Base-by-base conservation (phyloP, 148 eudicot species). In the Hydrangea macrophylla region DNA sequence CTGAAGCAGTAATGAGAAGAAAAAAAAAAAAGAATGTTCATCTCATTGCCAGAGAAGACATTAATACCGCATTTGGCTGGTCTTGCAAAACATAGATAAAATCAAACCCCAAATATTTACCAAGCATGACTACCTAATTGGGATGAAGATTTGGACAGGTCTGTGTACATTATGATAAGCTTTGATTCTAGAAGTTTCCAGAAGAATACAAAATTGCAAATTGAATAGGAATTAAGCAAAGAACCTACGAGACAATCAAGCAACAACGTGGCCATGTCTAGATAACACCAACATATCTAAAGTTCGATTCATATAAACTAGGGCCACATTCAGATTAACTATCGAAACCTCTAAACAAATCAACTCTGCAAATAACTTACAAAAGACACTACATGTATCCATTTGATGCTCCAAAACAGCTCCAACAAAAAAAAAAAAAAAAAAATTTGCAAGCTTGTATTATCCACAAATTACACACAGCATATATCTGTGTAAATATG, bases 191-290 rank as follows among this genome's bases (percentile, higher is more conserved):
- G 30, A 51, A 12, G 44, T 44, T 12, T 23, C 8, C 13, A 50
- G 58, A 27, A 32, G 24, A 23, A 65, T 12, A 31, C 31, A 15
- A 44, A 65, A 65, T 22, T 31, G 44, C 40, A 53, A 10, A 65
- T 65, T 17, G 12, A 10, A 65, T 65, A 39, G 25, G 42, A 44
- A 64, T 27, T 45, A 44, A 26, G 67, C 55, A 64, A 30, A 44
- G 32, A 18, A 13, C 60, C 26, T 26, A 42, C 24, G 42, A 42
- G 33, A 48, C 22, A 64, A 8, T 35, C 39, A 35, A 35, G 39
- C 4, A 35, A 35, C 8, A 35, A 35, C 4, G 4, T 35, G 39
- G 39, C 39, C 23, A 26, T 7, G 26, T 64, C 48, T 35, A 13
- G 5, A 48, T 10, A 44, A 7, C 53, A 27, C 4, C 5, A 51